Conservation (phyloP, 805 yeast genomes). For the Zygosaccharomyces gambellarensis region DNA sequence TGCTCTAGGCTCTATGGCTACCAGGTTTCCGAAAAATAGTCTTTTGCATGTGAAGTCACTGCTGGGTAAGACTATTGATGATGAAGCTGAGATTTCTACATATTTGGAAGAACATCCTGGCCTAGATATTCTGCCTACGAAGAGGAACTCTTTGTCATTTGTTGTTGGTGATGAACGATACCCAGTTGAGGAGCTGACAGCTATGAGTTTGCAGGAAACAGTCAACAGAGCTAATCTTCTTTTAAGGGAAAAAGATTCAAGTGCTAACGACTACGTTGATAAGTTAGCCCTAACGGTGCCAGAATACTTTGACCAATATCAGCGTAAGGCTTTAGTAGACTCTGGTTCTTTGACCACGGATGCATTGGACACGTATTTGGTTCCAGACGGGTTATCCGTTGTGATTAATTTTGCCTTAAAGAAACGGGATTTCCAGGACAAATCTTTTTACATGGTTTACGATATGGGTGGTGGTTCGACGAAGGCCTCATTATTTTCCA, state of each 20-base stretch:
- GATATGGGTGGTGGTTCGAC: conserved; percentile 95
- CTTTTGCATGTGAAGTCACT: conserved; percentile 63
- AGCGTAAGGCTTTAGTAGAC: conserved; percentile 68
- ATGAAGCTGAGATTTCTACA: conserved; percentile 42
- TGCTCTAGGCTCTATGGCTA: conserved; percentile 60
- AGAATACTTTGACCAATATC: conserved; percentile 55
- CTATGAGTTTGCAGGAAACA: conserved; percentile 72
- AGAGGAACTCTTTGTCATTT: conserved; percentile 56
- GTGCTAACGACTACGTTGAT: conserved; percentile 44
- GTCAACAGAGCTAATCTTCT: conserved; percentile 58
- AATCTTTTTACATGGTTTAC: conserved; percentile 60
- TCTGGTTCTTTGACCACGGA: conserved; percentile 61
- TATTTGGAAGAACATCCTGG: conserved; percentile 60
- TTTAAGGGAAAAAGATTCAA: conserved; percentile 50
- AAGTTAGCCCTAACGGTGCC: conserved; percentile 79
- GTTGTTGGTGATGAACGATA: conserved; percentile 44
- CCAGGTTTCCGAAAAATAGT: conserved; percentile 70
- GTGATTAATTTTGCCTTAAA: conserved; percentile 69
- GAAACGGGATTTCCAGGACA: conserved; percentile 20
- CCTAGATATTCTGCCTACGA: conserved; percentile 39
- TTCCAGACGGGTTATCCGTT: conserved; percentile 90
- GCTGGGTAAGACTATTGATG: conserved; percentile 53
- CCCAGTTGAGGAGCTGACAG: conserved; percentile 73
- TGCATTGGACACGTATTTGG: conserved; percentile 52
- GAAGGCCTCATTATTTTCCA: conserved; percentile 73